phyloP scores from a whole-genome alignment of 2,329 filamentous ascomycete genomes.

The Aaosphaeria pasadenensis region DNA sequence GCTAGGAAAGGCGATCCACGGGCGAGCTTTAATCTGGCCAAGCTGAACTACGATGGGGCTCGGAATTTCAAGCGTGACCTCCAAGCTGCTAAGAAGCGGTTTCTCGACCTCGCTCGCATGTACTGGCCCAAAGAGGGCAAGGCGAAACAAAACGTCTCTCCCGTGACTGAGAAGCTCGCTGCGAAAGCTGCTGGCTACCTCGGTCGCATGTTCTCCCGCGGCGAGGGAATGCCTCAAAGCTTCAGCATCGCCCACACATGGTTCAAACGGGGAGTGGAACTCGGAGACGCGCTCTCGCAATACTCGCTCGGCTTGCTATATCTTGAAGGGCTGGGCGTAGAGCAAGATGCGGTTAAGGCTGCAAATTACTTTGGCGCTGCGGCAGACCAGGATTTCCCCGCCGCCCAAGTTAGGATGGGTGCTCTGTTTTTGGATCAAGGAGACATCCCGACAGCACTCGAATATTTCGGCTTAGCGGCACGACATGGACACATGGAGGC shows the following conservation, averaged over 20 bases:
- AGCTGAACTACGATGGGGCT: constrained; percentile 85
- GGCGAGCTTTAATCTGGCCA: constrained; percentile 80
- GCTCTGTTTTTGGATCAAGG: constrained; percentile 85
- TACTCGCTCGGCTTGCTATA: constrained; percentile 83
- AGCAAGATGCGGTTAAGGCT: constrained; percentile 67
- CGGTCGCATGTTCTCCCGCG: constrained; percentile 84
- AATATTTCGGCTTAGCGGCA: constrained; percentile 84
- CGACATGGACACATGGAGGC: constrained; percentile 83
- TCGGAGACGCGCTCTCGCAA: constrained; percentile 79
- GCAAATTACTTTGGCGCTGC: constrained; percentile 74
- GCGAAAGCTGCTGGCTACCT: constrained; percentile 83
- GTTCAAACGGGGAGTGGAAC: constrained; percentile 75
- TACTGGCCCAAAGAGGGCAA: constrained; percentile 84
- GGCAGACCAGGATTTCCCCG: constrained; percentile 76
- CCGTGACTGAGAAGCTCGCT: constrained; percentile 72
- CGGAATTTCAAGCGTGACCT: constrained; percentile 71
- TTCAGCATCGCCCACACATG: constrained; percentile 73
- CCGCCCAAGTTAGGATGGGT: constrained; percentile 79
- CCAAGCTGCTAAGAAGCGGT: constrained; percentile 73
- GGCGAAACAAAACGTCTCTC: constrained; percentile 65
- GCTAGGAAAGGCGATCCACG: constrained; percentile 86
- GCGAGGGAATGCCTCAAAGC: constrained; percentile 78
- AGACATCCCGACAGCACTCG: constrained; percentile 73
- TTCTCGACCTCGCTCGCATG: constrained; percentile 71
- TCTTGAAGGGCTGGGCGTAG: constrained; percentile 71